Percentiles rank a stretch among this genome's conserved stretches.
Conservation (phyloP, 495 filamentous ascomycete species). For the Talaromyces trachyspermus region DNA sequence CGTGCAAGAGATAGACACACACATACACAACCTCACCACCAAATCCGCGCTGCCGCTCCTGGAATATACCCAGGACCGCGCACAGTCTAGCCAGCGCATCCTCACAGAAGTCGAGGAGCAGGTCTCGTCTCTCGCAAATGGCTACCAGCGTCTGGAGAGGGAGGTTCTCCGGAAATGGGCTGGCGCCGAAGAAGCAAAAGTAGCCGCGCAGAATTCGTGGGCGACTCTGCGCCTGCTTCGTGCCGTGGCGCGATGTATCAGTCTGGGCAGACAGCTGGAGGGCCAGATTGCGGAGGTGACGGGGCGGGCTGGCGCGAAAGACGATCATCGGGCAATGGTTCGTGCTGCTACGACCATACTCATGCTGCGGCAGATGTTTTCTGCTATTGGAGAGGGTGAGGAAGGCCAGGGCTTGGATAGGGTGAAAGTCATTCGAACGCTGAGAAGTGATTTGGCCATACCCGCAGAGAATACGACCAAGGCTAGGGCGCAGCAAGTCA, state of each 20-base stretch:
- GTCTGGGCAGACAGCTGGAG: conserved; percentile 80
- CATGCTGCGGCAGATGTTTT: conserved; percentile 63
- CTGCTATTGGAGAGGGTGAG: conserved; percentile 51
- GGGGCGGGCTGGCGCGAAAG: conserved; percentile 44
- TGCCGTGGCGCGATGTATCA: conserved; percentile 65
- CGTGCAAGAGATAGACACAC: conserved; percentile 92
- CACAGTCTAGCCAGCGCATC: conserved; percentile 58
- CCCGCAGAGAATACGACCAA: conserved; percentile 65
- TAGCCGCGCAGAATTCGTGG: conserved; percentile 67
- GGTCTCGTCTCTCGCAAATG: conserved; percentile 68
- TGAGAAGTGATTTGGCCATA: conserved; percentile 57
- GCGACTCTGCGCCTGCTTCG: conserved; percentile 70
- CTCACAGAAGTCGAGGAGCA: conserved; percentile 67
- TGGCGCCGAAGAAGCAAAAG: conserved; percentile 67
- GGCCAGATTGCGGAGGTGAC: conserved; percentile 62
- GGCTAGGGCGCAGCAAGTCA: conserved; percentile 66
- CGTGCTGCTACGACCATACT: conserved; percentile 71
- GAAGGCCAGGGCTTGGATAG: conserved; percentile 70
- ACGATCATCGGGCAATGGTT: conserved; percentile 71
- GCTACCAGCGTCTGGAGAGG: conserved; percentile 72
- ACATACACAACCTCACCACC: conserved; percentile 85
- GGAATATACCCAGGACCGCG: conserved; percentile 64
- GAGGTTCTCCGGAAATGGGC: conserved; percentile 78
- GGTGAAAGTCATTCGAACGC: conserved; percentile 58
- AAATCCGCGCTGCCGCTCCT: conserved; percentile 79